Percentiles rank a stretch among this genome's conserved stretches.
Conservation (phyloP, 345 rosid species). For the Lagerstroemia speciosa region DNA sequence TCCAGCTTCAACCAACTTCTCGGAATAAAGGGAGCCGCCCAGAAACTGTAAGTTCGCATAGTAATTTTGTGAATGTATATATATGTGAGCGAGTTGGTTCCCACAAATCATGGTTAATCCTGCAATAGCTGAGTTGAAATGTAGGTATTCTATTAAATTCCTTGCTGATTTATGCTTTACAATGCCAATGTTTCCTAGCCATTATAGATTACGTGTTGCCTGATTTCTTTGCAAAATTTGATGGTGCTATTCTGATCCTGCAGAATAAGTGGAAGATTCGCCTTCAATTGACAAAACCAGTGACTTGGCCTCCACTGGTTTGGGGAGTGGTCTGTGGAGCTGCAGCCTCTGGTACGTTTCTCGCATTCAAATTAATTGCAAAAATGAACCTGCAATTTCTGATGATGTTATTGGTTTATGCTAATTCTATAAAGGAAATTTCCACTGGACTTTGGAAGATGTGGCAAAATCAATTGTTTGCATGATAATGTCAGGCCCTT, state of each 20-base stretch:
- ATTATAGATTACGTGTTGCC: background rate
- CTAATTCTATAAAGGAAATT: constrained; percentile 53
- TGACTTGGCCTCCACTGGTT: constrained; percentile 95
- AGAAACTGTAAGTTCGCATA: constrained; percentile 50
- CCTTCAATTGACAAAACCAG: constrained; percentile 93
- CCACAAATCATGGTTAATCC: background rate
- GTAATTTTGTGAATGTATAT: background rate
- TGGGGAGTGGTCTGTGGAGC: constrained; percentile 98
- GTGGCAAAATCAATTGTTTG: constrained; percentile 86
- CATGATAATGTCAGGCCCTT: constrained; percentile 97
- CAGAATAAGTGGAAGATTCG: constrained; percentile 99
- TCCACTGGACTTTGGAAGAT: constrained; percentile 86
- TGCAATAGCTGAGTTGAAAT: background rate
- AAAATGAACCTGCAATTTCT: background rate
- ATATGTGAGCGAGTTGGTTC: background rate
- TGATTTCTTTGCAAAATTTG: background rate
- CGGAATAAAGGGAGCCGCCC: constrained; percentile 92
- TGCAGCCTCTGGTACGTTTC: constrained; percentile 82
- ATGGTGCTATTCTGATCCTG: constrained; percentile 8
- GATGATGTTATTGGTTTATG: background rate
- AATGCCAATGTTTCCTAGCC: background rate
- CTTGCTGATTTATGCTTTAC: background rate
- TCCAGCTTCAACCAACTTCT: constrained; percentile 92
- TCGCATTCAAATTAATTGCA: background rate
- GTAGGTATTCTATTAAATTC: background rate